Evolutionary conservation across 2,329 filamentous ascomycete genomes (phyloP).

Genomic region (Fusarium cicatricum): DNA sequence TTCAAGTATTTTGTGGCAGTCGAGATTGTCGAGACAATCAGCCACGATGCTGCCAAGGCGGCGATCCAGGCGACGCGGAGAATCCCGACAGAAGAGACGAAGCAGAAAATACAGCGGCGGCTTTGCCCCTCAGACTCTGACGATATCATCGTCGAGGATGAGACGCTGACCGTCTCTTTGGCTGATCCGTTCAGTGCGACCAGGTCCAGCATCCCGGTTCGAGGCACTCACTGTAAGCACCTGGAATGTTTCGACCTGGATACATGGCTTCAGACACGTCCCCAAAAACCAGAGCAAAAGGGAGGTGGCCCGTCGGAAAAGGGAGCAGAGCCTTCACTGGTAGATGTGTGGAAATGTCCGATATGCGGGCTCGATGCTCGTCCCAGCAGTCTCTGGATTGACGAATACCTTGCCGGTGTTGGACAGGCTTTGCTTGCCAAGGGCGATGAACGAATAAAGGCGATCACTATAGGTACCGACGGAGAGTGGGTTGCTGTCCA

Average conservation of each 20-base stretch:
- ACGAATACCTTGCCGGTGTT: slow-evolving; percentile 76
- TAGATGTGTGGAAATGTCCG: slow-evolving; percentile 87
- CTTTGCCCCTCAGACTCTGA: slow-evolving; percentile 56
- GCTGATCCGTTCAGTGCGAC: slow-evolving; percentile 71
- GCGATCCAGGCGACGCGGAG: slow-evolving; percentile 49
- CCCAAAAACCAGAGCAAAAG: slow-evolving; percentile 50
- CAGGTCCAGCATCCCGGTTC: slow-evolving; percentile 76
- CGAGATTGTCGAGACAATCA: slow-evolving; percentile 70
- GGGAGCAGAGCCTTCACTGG: slow-evolving; percentile 58
- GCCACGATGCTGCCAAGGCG: slow-evolving; percentile 54
- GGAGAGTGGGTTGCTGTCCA: slow-evolving; percentile 47
- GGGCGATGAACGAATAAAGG: slow-evolving; percentile 39
- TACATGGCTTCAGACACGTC: slow-evolving; percentile 77
- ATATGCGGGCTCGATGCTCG: slow-evolving; percentile 81
- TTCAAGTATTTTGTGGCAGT: slow-evolving; percentile 68
- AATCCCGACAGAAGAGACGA: slow-evolving; percentile 58
- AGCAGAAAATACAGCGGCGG: slow-evolving; percentile 63
- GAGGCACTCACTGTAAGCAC: slow-evolving; percentile 75
- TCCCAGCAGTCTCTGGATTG: slow-evolving; percentile 74
- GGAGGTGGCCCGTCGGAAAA: slow-evolving; percentile 10
- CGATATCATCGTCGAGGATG: slow-evolving; percentile 66
- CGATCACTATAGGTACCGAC: slow-evolving; percentile 42
- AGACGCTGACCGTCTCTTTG: slow-evolving; percentile 65
- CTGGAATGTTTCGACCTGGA: slow-evolving; percentile 90
- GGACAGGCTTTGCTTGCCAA: slow-evolving; percentile 56